Conservation (phyloP, 1,139 yeast species). For the Debaryomyces psychrophilus region DNA sequence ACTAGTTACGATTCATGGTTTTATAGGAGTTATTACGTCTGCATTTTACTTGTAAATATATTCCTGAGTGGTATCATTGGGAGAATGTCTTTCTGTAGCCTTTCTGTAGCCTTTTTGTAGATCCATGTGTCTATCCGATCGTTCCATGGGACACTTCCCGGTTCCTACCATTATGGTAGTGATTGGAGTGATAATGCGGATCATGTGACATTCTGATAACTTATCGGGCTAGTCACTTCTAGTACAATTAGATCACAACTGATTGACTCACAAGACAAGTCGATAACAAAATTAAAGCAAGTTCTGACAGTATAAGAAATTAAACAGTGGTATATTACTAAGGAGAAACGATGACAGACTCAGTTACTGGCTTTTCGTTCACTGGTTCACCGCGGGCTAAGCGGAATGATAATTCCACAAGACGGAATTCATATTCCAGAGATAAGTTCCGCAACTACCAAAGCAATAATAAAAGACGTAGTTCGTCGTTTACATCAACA, state of each 20-base stretch:
- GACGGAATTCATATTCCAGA: background rate
- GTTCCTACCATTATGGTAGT: background rate
- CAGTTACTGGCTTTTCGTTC: background rate
- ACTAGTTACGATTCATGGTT: slow-evolving; percentile 1
- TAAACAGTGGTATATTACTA: background rate
- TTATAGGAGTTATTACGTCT: slow-evolving; percentile 3
- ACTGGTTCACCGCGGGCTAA: background rate
- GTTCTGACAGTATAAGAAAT: background rate
- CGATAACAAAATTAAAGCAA: background rate
- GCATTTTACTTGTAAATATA: background rate
- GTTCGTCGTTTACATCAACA: slow-evolving; percentile 50
- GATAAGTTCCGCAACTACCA: background rate
- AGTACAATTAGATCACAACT: background rate
- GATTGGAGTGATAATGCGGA: background rate
- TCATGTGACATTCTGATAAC: background rate
- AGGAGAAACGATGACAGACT: background rate
- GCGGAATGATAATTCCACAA: background rate
- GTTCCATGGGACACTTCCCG: background rate
- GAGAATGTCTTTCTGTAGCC: background rate
- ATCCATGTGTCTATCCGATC: background rate
- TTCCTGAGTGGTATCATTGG: background rate
- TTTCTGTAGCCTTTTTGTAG: too few relatives aligned
- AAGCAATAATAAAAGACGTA: slow-evolving; percentile 24
- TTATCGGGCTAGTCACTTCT: slow-evolving; percentile 1
- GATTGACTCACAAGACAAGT: background rate